Conservation (phyloP, 257 asterid species). For the Striga asiatica region DNA sequence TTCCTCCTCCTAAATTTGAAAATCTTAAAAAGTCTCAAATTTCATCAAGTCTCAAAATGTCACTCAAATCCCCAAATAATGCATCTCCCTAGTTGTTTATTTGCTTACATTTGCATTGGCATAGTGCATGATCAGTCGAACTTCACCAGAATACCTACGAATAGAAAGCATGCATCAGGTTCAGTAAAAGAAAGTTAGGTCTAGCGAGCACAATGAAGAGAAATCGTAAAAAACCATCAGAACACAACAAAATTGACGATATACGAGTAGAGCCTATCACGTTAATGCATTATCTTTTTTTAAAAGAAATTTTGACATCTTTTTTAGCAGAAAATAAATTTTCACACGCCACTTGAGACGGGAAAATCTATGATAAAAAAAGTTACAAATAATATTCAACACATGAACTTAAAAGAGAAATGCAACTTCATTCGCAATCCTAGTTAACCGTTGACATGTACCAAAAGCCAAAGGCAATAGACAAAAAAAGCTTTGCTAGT, state of each 20-base stretch:
- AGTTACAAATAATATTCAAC: background rate
- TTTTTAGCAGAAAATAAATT: background rate
- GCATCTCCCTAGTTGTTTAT: background rate
- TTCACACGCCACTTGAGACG: background rate
- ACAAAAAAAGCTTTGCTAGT: no score
- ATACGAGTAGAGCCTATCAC: background rate
- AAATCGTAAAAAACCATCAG: background rate
- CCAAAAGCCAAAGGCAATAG: no score
- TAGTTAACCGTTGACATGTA: background rate
- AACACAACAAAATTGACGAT: background rate
- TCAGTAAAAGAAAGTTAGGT: background rate
- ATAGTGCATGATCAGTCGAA: constrained; percentile 77
- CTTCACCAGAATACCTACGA: constrained; percentile 80
- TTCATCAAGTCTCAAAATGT: no score
- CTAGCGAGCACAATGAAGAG: no score
- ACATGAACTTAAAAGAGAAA: background rate
- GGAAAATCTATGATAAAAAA: background rate
- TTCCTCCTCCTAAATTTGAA: no score
- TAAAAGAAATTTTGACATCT: background rate
- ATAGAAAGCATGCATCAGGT: constrained; percentile 13
- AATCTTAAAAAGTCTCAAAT: no score
- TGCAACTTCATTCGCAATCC: background rate
- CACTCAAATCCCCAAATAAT: no score
- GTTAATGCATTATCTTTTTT: background rate
- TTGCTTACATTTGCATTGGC: constrained; percentile 54